Evolutionary conservation across 2,329 filamentous ascomycete genomes (phyloP).

Genomic region (Exserohilum rostratum): DNA sequence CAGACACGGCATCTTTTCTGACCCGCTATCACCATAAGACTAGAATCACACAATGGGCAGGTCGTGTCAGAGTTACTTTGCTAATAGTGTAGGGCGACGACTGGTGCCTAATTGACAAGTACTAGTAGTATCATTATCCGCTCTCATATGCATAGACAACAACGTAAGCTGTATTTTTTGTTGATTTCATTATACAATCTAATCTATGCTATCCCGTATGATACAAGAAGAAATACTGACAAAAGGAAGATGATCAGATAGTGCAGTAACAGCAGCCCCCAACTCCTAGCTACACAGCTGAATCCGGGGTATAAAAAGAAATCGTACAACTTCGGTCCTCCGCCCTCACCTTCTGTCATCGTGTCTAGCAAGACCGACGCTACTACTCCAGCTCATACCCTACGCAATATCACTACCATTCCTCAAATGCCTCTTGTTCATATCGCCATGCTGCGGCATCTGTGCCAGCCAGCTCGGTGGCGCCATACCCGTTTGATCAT

Average conservation of each 20-base stretch:
- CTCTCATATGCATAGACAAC: neutral
- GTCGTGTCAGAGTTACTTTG: too few relatives aligned
- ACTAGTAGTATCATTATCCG: neutral
- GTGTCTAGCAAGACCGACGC: neutral
- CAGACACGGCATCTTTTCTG: too few relatives aligned
- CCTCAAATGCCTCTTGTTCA: slow-evolving; percentile 31
- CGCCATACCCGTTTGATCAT: slow-evolving; percentile 84
- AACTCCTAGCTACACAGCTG: slow-evolving; percentile 9
- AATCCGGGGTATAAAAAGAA: slow-evolving; percentile 15
- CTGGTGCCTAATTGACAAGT: neutral
- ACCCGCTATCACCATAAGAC: too few relatives aligned
- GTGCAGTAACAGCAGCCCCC: neutral
- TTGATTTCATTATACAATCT: neutral
- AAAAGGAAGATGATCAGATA: neutral
- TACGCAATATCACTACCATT: slow-evolving; percentile 33
- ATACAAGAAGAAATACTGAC: neutral
- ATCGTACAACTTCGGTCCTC: neutral
- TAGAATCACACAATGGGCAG: too few relatives aligned
- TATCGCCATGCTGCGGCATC: slow-evolving; percentile 51
- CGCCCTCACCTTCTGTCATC: neutral
- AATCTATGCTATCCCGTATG: neutral
- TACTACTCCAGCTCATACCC: slow-evolving; percentile 12
- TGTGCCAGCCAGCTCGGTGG: slow-evolving; percentile 74
- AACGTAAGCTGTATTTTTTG: neutral
- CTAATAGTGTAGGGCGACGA: neutral